Percentiles rank a stretch among this genome's conserved stretches.
Conservation (phyloP, 805 yeast species). For the Deakozyma indianensis region DNA sequence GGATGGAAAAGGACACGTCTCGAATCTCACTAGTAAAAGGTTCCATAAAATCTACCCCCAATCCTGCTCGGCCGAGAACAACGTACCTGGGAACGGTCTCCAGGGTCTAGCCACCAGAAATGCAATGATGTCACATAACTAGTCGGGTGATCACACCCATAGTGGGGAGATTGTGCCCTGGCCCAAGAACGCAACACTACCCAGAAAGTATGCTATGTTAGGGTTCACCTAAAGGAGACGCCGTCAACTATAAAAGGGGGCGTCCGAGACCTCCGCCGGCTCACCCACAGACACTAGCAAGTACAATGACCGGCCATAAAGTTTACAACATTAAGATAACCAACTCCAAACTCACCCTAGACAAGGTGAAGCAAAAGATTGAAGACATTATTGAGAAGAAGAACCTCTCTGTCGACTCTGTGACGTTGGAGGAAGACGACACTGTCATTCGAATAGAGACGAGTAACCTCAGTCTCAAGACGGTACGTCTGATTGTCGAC, state of each 20-base stretch:
- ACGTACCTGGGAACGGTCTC: too few relatives aligned
- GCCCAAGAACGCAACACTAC: too few relatives aligned
- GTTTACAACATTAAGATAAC: background rate
- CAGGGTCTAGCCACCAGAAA: too few relatives aligned
- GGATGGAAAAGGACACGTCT: too few relatives aligned
- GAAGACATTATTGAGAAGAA: slow-evolving; percentile 1
- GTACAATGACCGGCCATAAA: background rate
- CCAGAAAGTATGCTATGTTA: background rate
- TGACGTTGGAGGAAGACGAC: background rate
- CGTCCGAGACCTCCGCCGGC: too few relatives aligned
- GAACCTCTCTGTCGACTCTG: background rate
- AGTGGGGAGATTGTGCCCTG: too few relatives aligned
- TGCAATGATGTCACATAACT: too few relatives aligned
- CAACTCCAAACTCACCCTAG: background rate
- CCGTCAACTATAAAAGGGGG: too few relatives aligned
- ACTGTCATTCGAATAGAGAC: background rate
- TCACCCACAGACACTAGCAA: background rate
- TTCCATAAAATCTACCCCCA: too few relatives aligned
- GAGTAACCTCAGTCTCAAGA: background rate
- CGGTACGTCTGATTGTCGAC: background rate
- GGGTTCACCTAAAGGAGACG: background rate
- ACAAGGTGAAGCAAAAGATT: background rate
- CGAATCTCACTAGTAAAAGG: too few relatives aligned
- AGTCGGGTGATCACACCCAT: too few relatives aligned
- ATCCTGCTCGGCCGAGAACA: too few relatives aligned